Conservation (phyloP, 1,284 basidiomycete species). For the Cutaneotrichosporon sp. region DNA sequence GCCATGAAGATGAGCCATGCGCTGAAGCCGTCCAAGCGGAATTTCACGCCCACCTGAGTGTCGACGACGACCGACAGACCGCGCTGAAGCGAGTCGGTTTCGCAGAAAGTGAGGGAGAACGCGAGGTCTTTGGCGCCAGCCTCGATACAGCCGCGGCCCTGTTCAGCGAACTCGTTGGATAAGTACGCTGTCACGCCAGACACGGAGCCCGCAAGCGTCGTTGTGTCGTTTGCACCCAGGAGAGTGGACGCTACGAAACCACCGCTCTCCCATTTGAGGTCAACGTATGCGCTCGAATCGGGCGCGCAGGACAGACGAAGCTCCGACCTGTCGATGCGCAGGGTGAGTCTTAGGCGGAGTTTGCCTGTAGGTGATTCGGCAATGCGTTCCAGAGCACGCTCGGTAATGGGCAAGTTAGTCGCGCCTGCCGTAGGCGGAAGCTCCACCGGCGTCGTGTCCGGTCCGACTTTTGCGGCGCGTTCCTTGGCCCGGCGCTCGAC, state of each 20-base stretch:
- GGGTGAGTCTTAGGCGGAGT: slow-evolving; percentile 56
- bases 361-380: slow-evolving; percentile 19
- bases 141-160: slow-evolving; percentile 36
- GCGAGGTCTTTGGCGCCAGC: slow-evolving; percentile 43
- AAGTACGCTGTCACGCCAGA: slow-evolving; percentile 71
- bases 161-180: slow-evolving; percentile 58
- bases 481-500: slow-evolving; percentile 24
- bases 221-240: slow-evolving; percentile 59
- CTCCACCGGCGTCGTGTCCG: no score
- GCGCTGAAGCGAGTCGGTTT: slow-evolving; percentile 41
- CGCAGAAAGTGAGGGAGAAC: slow-evolving; percentile 31
- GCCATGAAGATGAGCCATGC: slow-evolving; percentile 43
- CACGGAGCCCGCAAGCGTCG: slow-evolving; percentile 70
- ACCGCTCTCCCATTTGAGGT: slow-evolving; percentile 83
- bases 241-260: slow-evolving; percentile 74
- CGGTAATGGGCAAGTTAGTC: slow-evolving; percentile 15
- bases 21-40: slow-evolving; percentile 41
- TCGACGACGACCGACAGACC: slow-evolving; percentile 52
- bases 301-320: slow-evolving; percentile 79
- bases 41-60: slow-evolving; percentile 36
- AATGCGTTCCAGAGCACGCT: slow-evolving; percentile 10
- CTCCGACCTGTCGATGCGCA: slow-evolving; percentile 81
- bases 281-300: slow-evolving; percentile 80
- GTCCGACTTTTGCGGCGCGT: no score
- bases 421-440: no score